Conservation (phyloP, 2,329 filamentous ascomycete species). For the Pseudogymnoascus pannorum region DNA sequence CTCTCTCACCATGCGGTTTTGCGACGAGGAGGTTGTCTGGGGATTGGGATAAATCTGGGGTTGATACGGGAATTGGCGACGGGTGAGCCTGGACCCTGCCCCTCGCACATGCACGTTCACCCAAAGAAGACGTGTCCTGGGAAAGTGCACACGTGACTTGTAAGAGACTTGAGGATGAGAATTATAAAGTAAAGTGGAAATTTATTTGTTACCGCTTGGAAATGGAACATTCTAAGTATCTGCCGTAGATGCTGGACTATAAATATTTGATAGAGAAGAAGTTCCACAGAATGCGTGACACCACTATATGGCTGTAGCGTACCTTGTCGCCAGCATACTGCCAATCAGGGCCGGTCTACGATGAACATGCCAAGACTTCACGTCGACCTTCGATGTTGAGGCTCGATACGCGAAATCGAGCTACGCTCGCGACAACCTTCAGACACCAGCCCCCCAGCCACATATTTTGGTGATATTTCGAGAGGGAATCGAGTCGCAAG, state of each 20-base stretch:
- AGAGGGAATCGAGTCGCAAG: conserved; percentile 6
- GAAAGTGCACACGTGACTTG: not conserved
- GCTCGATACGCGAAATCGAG: conserved; percentile 9
- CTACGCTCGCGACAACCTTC: conserved; percentile 6
- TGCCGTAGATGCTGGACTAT: not conserved
- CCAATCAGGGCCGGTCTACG: conserved; percentile 1
- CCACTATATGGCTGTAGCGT: conserved; percentile 7
- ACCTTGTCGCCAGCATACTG: not conserved
- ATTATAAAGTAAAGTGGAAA: not conserved
- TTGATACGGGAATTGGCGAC: conserved; percentile 7
- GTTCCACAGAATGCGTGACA: not conserved
- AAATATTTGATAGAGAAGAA: not conserved
- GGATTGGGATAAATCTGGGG: conserved; percentile 7
- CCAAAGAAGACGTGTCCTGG: conserved; percentile 2
- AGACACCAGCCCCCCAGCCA: conserved; percentile 2
- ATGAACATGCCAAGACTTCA: conserved; percentile 9
- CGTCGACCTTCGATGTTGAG: not conserved
- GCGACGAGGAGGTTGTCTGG: conserved; percentile 1
- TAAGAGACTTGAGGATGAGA: not conserved
- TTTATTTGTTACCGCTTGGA: not conserved
- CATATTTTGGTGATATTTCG: conserved; percentile 7
- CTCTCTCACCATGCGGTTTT: conserved; percentile 1
- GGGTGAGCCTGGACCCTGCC: conserved; percentile 1
- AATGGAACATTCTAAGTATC: not conserved
- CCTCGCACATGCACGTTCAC: not conserved